These are phyloP conservation scores for Ceratocystis lukuohia DNA, from an alignment of 2,329 filamentous ascomycete genomes.

Conservation along the genomic window DNA sequence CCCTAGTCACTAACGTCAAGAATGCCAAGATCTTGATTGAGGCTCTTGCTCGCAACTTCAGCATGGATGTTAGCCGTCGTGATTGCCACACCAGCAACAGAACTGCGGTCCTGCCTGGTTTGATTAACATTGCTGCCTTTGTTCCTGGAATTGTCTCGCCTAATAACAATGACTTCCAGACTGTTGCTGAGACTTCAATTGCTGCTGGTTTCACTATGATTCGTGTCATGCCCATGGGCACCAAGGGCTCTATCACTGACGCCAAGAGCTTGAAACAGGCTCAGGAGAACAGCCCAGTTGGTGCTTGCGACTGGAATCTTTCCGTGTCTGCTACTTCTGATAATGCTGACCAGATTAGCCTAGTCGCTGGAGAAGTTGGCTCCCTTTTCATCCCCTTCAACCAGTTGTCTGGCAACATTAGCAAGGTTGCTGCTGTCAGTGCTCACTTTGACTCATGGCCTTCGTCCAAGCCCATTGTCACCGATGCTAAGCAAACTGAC, in stretches of 20 bases:
- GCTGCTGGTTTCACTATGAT: constrained; percentile 69
- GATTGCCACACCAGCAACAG: constrained; percentile 88
- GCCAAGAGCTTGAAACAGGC: constrained; percentile 56
- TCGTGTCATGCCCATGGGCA: constrained; percentile 61
- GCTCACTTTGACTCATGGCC: constrained; percentile 71
- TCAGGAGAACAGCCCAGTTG: constrained; percentile 54
- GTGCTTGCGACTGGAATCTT: constrained; percentile 67
- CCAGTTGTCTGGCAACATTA: constrained; percentile 67
- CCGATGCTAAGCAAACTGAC: constrained; percentile 67
- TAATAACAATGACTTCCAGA: constrained; percentile 53
- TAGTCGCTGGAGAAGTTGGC: constrained; percentile 59
- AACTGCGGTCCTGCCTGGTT: constrained; percentile 56
- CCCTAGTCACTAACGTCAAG: constrained; percentile 96
- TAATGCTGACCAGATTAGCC: constrained; percentile 62
- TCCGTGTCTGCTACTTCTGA: constrained; percentile 60
- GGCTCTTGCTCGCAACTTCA: constrained; percentile 78
- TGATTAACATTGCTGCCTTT: constrained; percentile 70
- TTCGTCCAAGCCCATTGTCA: constrained; percentile 63
- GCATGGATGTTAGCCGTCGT: constrained; percentile 66
- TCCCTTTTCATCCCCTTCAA: constrained; percentile 77
- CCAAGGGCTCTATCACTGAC: constrained; percentile 60
- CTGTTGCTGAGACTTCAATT: constrained; percentile 59
- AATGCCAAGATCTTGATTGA: constrained; percentile 96
- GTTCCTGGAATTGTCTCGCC: constrained; percentile 56
- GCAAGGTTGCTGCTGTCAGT: constrained; percentile 66